These are phyloP conservation scores for Gracilaria gracilis DNA, from an alignment of 23 red algal genomes.

Conservation along the genomic window DNA sequence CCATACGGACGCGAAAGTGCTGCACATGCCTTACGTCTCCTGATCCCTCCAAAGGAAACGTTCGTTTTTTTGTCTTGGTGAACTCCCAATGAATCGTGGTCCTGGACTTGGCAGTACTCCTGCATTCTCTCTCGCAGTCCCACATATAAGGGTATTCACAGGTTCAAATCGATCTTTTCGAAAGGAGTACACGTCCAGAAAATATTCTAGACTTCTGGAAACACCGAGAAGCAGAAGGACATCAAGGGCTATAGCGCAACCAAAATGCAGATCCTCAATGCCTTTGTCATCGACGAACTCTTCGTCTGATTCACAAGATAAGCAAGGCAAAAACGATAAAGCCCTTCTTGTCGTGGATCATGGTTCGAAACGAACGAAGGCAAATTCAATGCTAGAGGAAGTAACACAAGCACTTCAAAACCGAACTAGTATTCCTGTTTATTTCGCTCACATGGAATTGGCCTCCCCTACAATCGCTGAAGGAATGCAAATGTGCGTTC, in stretches of 20 bases:
- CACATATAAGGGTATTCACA: not conserved
- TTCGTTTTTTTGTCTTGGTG: not conserved
- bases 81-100: not conserved
- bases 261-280: not conserved
- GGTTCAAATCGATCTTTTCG: not conserved
- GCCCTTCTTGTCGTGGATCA: slow-evolving; percentile 88
- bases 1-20: not conserved
- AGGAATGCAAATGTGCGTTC: slow-evolving; percentile 65
- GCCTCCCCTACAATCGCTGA: slow-evolving; percentile 81
- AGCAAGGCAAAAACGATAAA: not conserved
- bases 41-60: not conserved
- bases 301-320: not conserved
- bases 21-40: not conserved
- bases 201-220: not conserved
- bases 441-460: slow-evolving; percentile 95
- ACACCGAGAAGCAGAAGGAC: not conserved
- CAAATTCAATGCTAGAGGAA: slow-evolving; percentile 69
- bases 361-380: slow-evolving; percentile 73
- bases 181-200: not conserved
- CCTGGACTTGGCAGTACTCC: not conserved
- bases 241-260: not conserved
- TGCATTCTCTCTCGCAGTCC: not conserved
- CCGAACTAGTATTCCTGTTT: slow-evolving; percentile 57
- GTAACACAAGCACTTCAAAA: slow-evolving; percentile 53
- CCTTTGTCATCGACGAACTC: not conserved